phyloP scores from a whole-genome alignment of 2,329 filamentous ascomycete species.

The Chrysosporium queenslandicum region DNA sequence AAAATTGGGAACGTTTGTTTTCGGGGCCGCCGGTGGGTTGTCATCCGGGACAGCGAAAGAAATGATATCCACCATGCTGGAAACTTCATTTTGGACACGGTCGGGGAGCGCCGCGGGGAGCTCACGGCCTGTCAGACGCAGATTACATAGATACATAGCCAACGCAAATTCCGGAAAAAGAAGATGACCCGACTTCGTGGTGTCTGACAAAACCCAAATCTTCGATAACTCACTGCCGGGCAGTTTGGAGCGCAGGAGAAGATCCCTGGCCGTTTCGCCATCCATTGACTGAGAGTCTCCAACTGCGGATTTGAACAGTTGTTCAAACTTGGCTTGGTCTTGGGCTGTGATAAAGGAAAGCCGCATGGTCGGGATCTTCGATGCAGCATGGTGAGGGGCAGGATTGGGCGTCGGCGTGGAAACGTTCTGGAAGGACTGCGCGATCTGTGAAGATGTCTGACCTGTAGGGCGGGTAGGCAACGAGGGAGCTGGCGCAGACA shows the following conservation, averaged over 20 bases:
- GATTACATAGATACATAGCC: slow-evolving; percentile 96
- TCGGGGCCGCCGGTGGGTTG: slow-evolving; percentile 42
- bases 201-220: slow-evolving; percentile 92
- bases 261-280: slow-evolving; percentile 82
- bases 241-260: slow-evolving; percentile 78
- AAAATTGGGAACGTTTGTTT: slow-evolving; percentile 62
- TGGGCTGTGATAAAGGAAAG: slow-evolving; percentile 91
- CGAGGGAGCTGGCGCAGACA: slow-evolving; percentile 40
- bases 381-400: slow-evolving; percentile 53
- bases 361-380: slow-evolving; percentile 85
- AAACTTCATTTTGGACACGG: slow-evolving; percentile 87
- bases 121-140: slow-evolving; percentile 78
- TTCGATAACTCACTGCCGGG: slow-evolving; percentile 79
- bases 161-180: slow-evolving; percentile 96
- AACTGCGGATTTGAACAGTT: slow-evolving; percentile 90
- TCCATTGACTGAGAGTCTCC: slow-evolving; percentile 76
- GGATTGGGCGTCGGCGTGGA: slow-evolving; percentile 46
- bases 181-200: slow-evolving; percentile 88
- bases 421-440: slow-evolving; percentile 49
- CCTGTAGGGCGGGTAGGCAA: slow-evolving; percentile 33
- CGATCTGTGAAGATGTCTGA: slow-evolving; percentile 55
- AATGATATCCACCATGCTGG: slow-evolving; percentile 99
- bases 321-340: slow-evolving; percentile 95
- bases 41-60: slow-evolving; percentile 85
- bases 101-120: slow-evolving; percentile 69